Base-by-base conservation (phyloP, 192 early-diverging fungal genomes). In the Thamnidium elegans region DNA sequence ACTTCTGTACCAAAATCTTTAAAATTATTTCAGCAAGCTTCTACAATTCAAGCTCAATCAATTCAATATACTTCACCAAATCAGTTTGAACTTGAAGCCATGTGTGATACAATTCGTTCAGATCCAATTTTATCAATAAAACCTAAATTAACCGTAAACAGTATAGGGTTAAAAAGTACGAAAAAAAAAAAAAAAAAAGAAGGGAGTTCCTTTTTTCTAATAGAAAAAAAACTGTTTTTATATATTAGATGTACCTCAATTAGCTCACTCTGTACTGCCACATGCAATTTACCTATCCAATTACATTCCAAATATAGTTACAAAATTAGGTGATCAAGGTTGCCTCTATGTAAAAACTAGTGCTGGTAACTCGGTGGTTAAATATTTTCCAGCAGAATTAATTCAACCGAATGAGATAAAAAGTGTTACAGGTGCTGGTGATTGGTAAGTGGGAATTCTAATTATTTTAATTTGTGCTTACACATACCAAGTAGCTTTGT, bases 1-100 rank as follows among this genome's bases (percentile, higher is more conserved):
- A 99, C 97, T 1, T 96, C 94, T 6, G 80, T 90, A 13, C 83
- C 88, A 7, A 99, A 99, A 65, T 86, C 89, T 26, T 65, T 77
- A 2, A 79, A 70, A 21, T 21, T 94, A 13, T 74, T 89, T 15
- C 39, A 62, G 15, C 31, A 74, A 34, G 62, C 54, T 4, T 80
- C 76, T 21, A 59, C 53, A 19, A 1, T 69, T n/a, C 56, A 86
- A 32, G 73, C 79, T 9, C 50, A 34, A 11, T 71, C 78, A 32
- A 66, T 81, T 21, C 31, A 64, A 1, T 86, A 84, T 8, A 76
- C 84, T 9, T 91, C 92, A 9, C 94, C 94, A 7, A 92, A 96
- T 58, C 66, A 67, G 3, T 80, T 80, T 34, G 94, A 96, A 78
- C 63, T 93, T 9, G 62, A 66, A 43, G 79, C 70, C 10, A 89